Evolutionary conservation across 306 rosid genomes (phyloP), one percentile per base, ranked within the genome.

Genomic region (Trifolium subterraneum): DNA sequence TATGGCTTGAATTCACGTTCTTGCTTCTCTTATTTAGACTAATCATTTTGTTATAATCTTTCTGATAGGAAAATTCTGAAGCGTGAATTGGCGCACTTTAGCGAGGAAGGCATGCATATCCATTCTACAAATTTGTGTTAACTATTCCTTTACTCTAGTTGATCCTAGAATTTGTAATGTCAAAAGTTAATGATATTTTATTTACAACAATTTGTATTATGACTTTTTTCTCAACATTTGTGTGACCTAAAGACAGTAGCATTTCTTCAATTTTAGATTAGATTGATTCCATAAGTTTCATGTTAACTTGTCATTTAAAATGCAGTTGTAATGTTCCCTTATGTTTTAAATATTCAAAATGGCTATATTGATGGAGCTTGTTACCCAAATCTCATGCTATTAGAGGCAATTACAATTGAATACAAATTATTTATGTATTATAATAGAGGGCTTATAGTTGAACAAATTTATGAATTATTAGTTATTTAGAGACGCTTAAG

Each of bases 1-100:
- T n/a, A n/a, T n/a, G n/a, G n/a, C n/a, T n/a, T n/a, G n/a, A n/a
- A n/a, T n/a, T n/a, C n/a, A n/a, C n/a, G n/a, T n/a, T n/a, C n/a
- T n/a, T n/a, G n/a, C n/a, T n/a, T n/a, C n/a, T n/a, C n/a, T n/a
- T n/a, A n/a, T n/a, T n/a, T 33, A 67, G 63, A 59, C 55, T 50
- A 59, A 78, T 23, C 15, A 52, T 68, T 70, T 73, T 60, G 48
- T 52, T 72, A 38, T 61, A 62, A 67, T 73, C 35, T 33, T 75
- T 73, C 23, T 70, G 65, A 36, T 79, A 84, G 85, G 88, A 81
- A 64, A 67, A 23, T 29, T 81, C 83, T 65, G 73, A 58, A 42
- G 81, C 70, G 42, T 81, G 81, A 74, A 33, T 36, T 41, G 22
- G 76, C 48, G 3, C 5, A 23, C 52, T 70, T 69, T 63, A 64